A percentile compares a stretch with the other conserved stretches of the same genome.
Conservation (phyloP, 208 protist species). For the Trypanosoma melophagium region DNA sequence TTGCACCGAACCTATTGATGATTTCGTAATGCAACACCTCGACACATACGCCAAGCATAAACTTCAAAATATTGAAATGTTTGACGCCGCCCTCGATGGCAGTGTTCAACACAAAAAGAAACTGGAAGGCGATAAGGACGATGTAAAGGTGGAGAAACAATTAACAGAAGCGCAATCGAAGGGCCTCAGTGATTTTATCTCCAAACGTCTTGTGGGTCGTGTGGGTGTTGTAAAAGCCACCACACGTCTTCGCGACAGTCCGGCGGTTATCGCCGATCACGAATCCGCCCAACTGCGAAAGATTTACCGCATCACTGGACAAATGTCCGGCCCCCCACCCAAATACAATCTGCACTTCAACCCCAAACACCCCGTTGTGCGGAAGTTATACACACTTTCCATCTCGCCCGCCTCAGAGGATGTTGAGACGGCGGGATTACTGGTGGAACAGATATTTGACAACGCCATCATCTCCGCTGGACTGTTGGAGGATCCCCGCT, state of each 20-base stretch:
- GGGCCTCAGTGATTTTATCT: slow-evolving; percentile 85
- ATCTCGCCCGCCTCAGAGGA: slow-evolving; percentile 68
- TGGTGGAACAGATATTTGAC: slow-evolving; percentile 93
- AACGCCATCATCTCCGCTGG: slow-evolving; percentile 92
- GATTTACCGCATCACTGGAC: slow-evolving; percentile 89
- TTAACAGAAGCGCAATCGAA: slow-evolving; percentile 86
- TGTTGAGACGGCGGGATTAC: slow-evolving; percentile 80
- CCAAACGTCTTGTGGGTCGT: slow-evolving; percentile 83
- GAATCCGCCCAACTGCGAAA: slow-evolving; percentile 92
- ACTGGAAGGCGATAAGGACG: slow-evolving; percentile 76
- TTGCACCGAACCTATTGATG: slow-evolving; percentile 93
- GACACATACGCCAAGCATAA: slow-evolving; percentile 93
- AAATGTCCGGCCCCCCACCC: slow-evolving; percentile 72
- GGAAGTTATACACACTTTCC: slow-evolving; percentile 90
- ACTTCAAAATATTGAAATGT: slow-evolving; percentile 93
- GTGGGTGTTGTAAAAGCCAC: slow-evolving; percentile 87
- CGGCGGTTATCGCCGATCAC: slow-evolving; percentile 89
- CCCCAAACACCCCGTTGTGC: slow-evolving; percentile 88
- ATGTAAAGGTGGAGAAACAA: slow-evolving; percentile 83
- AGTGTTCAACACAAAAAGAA: slow-evolving; percentile 91
- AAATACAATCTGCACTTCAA: slow-evolving; percentile 94
- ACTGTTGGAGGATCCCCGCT: slow-evolving; percentile 91
- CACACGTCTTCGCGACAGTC: slow-evolving; percentile 84
- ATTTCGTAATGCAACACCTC: slow-evolving; percentile 96
- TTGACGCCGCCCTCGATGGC: slow-evolving; percentile 83